Conservation (phyloP, 1,139 yeast genomes). For the Kodamaea fungicola region DNA sequence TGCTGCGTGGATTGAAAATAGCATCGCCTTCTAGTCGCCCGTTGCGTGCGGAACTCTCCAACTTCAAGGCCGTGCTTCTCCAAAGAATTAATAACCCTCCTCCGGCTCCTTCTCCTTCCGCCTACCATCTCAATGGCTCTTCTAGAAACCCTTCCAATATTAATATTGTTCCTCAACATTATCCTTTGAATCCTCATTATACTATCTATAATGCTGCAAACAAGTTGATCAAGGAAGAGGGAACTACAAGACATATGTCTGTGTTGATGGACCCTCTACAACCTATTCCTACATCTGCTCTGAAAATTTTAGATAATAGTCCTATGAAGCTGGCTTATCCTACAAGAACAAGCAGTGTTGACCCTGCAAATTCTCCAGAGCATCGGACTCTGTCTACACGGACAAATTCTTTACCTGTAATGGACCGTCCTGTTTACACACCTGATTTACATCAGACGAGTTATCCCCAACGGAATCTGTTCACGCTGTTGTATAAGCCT, state of each 20-base stretch:
- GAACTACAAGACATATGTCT: slow-evolving; percentile 19
- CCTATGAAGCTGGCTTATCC: slow-evolving; percentile 1
- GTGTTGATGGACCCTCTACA: slow-evolving; percentile 36
- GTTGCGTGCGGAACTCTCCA: slow-evolving; percentile 10
- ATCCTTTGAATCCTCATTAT: slow-evolving; percentile 38
- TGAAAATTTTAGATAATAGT: slow-evolving; percentile 3
- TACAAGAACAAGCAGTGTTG: background rate
- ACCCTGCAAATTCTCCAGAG: background rate
- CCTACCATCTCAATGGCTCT: slow-evolving; percentile 14
- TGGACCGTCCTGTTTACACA: slow-evolving; percentile 11
- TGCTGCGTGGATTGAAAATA: slow-evolving; percentile 9
- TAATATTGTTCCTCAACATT: slow-evolving; percentile 29
- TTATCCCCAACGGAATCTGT: slow-evolving; percentile 13
- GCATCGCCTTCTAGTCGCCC: slow-evolving; percentile 3
- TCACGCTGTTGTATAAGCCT: slow-evolving; percentile 16
- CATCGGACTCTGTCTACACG: slow-evolving; percentile 7
- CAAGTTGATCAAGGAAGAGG: slow-evolving; percentile 9
- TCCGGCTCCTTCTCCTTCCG: slow-evolving; percentile 1
- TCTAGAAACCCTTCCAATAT: slow-evolving; percentile 17
- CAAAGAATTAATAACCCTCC: slow-evolving; percentile 9
- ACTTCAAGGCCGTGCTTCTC: slow-evolving; percentile 10
- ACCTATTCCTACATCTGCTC: slow-evolving; percentile 20
- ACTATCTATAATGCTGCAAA: slow-evolving; percentile 21
- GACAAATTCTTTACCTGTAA: slow-evolving; percentile 23
- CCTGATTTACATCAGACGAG: slow-evolving; percentile 1